These are phyloP conservation scores for Drechslera avenae DNA, from an alignment of 2,329 filamentous ascomycete species.

Conservation along the genomic window DNA sequence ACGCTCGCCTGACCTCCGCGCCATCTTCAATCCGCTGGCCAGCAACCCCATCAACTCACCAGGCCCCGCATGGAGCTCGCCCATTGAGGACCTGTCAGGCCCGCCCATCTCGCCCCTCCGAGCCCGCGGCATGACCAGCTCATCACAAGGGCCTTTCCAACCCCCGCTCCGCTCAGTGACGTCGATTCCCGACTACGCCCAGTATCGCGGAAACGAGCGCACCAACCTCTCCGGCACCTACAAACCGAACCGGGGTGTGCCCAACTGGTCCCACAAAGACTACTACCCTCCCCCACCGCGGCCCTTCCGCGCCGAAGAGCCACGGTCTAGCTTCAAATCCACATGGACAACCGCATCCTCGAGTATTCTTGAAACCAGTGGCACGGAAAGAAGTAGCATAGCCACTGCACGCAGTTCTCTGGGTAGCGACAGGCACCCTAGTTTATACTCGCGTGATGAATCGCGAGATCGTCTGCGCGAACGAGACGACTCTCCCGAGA, in stretches of 20 bases:
- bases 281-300: conserved; percentile 34
- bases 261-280: conserved; percentile 45
- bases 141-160: conserved; percentile 35
- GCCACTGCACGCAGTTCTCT: conserved; percentile 78
- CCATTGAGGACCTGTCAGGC: conserved; percentile 29
- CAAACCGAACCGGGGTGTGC: conserved; percentile 44
- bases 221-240: conserved; percentile 43
- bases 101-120: conserved; percentile 22
- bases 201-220: conserved; percentile 34
- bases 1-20: conserved; percentile 38
- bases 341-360: conserved; percentile 63
- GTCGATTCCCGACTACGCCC: conserved; percentile 47
- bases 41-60: conserved; percentile 41
- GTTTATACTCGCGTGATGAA: conserved; percentile 53
- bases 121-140: conserved; percentile 42
- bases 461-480: conserved; percentile 33
- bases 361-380: conserved; percentile 61
- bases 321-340: conserved; percentile 65
- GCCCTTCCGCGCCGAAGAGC: conserved; percentile 47
- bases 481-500: conserved; percentile 40
- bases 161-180: conserved; percentile 42
- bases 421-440: conserved; percentile 56
- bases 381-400: conserved; percentile 84
- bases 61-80: conserved; percentile 31
- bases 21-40: conserved; percentile 42